phyloP scores from a whole-genome alignment of 371 early-diverging fungal genomes.

The Lichtheimia corymbifera region DNA sequence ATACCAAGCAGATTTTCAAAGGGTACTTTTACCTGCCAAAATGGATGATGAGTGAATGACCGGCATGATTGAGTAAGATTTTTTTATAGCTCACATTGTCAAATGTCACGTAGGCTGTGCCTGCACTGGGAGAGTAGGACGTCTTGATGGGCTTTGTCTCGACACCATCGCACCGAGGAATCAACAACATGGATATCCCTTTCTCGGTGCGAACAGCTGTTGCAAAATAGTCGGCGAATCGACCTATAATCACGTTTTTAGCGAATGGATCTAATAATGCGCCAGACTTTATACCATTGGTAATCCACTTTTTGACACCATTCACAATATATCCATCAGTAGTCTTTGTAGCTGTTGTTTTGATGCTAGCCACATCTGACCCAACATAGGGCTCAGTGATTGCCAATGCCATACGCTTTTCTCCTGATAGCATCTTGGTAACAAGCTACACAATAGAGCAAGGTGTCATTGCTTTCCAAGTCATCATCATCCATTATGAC shows the following conservation, averaged over 20 bases:
- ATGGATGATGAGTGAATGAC: too few relatives aligned
- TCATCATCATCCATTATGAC: not conserved
- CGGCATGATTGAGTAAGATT: slow-evolving; percentile 45
- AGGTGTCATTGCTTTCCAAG: not conserved
- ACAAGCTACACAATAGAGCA: slow-evolving; percentile 32
- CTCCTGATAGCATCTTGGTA: slow-evolving; percentile 67
- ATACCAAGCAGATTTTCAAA: slow-evolving; percentile 71
- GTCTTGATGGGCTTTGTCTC: slow-evolving; percentile 65
- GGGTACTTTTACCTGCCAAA: slow-evolving; percentile 52
- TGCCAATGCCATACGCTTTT: slow-evolving; percentile 76
- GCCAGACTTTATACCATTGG: slow-evolving; percentile 44
- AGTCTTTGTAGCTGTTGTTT: slow-evolving; percentile 68
- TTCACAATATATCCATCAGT: slow-evolving; percentile 73
- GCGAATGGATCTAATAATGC: not conserved
- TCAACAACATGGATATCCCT: slow-evolving; percentile 66
- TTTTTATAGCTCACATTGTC: slow-evolving; percentile 46
- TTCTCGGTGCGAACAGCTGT: slow-evolving; percentile 62
- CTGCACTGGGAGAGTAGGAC: slow-evolving; percentile 60
- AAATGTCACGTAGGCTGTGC: slow-evolving; percentile 51
- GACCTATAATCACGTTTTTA: slow-evolving; percentile 2
- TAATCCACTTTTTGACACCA: slow-evolving; percentile 82
- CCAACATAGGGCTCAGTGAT: slow-evolving; percentile 70
- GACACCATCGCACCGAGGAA: slow-evolving; percentile 60
- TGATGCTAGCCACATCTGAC: slow-evolving; percentile 81
- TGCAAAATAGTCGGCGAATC: slow-evolving; percentile 63